A percentile compares a stretch with the other conserved stretches of the same genome.
These are phyloP conservation scores for Kingdonia uniflora DNA, from an alignment of 164 flowering plant species.

Conservation along the genomic window DNA sequence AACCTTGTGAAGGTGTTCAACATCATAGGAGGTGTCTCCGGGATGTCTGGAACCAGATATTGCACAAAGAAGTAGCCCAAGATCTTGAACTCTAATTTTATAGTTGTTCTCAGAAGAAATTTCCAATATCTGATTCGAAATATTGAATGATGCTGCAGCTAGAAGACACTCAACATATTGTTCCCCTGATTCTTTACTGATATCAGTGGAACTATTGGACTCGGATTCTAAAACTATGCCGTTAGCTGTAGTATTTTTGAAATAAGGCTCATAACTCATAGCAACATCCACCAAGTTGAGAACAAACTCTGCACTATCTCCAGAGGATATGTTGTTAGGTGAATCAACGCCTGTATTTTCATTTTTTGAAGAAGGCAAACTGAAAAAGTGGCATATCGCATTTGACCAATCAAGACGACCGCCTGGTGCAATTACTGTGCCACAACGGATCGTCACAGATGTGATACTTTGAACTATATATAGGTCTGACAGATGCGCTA, in stretches of 20 bases:
- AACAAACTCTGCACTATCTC: slow-evolving; percentile 37
- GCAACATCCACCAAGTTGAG: slow-evolving; percentile 74
- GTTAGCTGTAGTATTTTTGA: slow-evolving; percentile 11
- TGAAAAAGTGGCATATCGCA: slow-evolving; percentile 48
- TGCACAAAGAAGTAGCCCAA: slow-evolving; percentile 70
- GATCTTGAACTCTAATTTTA: slow-evolving; percentile 61
- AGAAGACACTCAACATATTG: slow-evolving; percentile 54
- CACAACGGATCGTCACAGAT: slow-evolving; percentile 55
- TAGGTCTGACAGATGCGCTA: slow-evolving; percentile 52
- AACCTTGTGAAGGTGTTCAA: slow-evolving; percentile 41
- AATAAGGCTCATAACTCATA: slow-evolving; percentile 77
- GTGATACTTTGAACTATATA: slow-evolving; percentile 26
- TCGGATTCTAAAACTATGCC: slow-evolving; percentile 18
- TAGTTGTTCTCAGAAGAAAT: slow-evolving; percentile 32
- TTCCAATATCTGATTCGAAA: slow-evolving; percentile 31
- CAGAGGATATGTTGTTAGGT: slow-evolving; percentile 18
- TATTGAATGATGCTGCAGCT: slow-evolving; percentile 62
- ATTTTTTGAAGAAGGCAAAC: slow-evolving; percentile 29
- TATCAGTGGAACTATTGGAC: slow-evolving; percentile 9
- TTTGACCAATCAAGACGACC: slow-evolving; percentile 91
- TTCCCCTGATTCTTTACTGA: slow-evolving; percentile 23
- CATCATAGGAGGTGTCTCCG: slow-evolving; percentile 32
- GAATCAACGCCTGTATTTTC: slow-evolving; percentile 17
- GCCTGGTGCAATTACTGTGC: slow-evolving; percentile 70
- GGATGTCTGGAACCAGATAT: slow-evolving; percentile 21